Evolutionary conservation across 139 green algal species (phyloP), one percentile per base, ranked within the genome.

Genomic region (Edaphochlamys debaryana): DNA sequence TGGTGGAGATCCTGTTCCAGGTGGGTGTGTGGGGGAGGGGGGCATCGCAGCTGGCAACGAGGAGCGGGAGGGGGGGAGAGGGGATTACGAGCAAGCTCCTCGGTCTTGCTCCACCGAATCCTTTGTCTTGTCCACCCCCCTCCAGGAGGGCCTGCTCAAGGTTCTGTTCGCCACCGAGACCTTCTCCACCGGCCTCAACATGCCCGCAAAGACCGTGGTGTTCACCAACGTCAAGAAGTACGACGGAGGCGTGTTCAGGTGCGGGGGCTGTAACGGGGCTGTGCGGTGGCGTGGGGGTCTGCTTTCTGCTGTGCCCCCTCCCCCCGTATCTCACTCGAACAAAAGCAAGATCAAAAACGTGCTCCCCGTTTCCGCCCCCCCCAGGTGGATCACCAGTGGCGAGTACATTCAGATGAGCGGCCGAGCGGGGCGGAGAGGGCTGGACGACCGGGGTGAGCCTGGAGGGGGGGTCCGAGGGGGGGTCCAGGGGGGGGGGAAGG

Each of bases 321-420:
- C 8, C 23, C 8, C 67, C 8, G 7, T 70, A 15, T 15, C 48
- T 56, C 60, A 79, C 86, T n/a, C n/a, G n/a, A n/a, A n/a, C n/a
- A n/a, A n/a, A n/a, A n/a, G n/a, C n/a, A n/a, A n/a, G n/a, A n/a
- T n/a, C n/a, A n/a, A n/a, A n/a, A n/a, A n/a, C 48, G 11, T 54
- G 48, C 48, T 54, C 48, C 48, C 48, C 48, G 48, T 15, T 15
- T 9, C 48, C 48, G 48, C 48, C 48, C 11, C 9, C 48, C 48
- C 11, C 48, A 54, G 48, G 30, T 95, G 83, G 86, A 84, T 99
- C 52, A 82, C 79, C 63, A 92, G 78, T 45, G 97, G 96, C 2
- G 96, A 99, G 89, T 99, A 98, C 93, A 98, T 98, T 69, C 96
- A 99, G 91, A 99, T 99, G 96, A 98, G 93, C 85, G 97, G 97